Evolutionary conservation across 768 basidiomycete genomes (phyloP), one percentile per base, ranked within the genome.

Genomic region (Podaxis rugospora): DNA sequence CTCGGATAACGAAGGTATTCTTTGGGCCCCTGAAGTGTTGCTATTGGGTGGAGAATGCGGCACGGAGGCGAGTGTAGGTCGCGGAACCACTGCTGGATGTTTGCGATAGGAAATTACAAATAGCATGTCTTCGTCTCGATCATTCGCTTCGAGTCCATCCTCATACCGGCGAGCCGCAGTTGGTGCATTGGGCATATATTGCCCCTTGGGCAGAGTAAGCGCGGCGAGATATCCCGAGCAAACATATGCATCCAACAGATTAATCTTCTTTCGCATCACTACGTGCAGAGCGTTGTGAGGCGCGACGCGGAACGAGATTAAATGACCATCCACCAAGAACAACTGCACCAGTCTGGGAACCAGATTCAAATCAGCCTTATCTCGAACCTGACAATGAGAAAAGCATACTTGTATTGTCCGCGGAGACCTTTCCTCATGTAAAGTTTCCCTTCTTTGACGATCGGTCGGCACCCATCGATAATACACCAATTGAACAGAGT

Each of bases 121-220:
- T 13, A 95, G 75, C 65, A 85, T 89, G 70, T 98, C 95, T 69
- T 95, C 93, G 53, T 92, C 90, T 7, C 83, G 80, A 66, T 98
- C 95, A 64, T 92, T 83, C 10, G 87, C 86, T 73, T 96, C 92
- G 10, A 98, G 77, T 1, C 95, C 95, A 68, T 98, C 96, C 58
- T 87, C 81, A 70, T 97, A 98, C 50, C 92, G 85, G 9, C 92
- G 84, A 1, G 92, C 84, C 35, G 81, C 73, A 7, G 77, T 71
- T 1, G 75, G 73, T 14, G 72, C 74, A 66, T 84, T 79, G 4
- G 87, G 82, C 49, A 75, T 74, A 69, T 84, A 88, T 68, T 92
- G 83, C n/a, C 83, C 83, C 52, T 76, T 73, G 5, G 86, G 86
- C 36, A 92, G 78, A 14, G 82, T 78, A 65, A 83, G 80, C 18